Evolutionary conservation across 257 asterid species (phyloP), one percentile per base, ranked within the genome.

Genomic region (Craterostigma plantagineum): DNA sequence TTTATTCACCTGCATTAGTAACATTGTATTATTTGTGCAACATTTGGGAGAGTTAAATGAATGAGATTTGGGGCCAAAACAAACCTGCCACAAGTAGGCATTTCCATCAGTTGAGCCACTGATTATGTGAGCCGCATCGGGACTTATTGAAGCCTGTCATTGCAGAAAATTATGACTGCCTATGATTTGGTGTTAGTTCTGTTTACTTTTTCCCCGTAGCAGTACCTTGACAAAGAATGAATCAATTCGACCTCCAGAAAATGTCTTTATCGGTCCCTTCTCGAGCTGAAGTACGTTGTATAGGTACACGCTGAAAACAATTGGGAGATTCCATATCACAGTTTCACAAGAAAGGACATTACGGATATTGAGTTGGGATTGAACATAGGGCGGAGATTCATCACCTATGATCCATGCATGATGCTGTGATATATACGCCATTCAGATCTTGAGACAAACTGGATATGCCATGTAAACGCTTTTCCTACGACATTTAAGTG

Each of bases 321-420:
- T 15, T 10, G 23, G 14, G 3, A 40, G 8, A 40, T 40, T 14
- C 12, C 13, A 40, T 14, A 11, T 27, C 30, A 23, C 30, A 23
- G 30, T 23, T 2, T 23, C 30, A 23, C 30, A 23, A 23, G 30
- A 23, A 23, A 23, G 30, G 30, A 23, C n/a, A 23, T 23, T 2
- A 6, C 6, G 30, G n/a, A n/a, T 23, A 6, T 23, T 2, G 30
- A 23, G 30, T 23, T 23, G 30, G 30, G 30, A 23, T 23, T 23
- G 4, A 23, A 23, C 30, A 2, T 23, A 23, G 30, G 30, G 30
- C 30, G 30, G 30, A 23, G 30, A 23, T 23, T 23, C 30, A 36
- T 55, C 60, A 83, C 96, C 92, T 79, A 67, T 73, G 86, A 61
- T 90, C 95, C 92, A 77, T 90, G 77, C 96, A 77, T 7, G 99